A percentile compares a stretch with the other conserved stretches of the same genome.
Conservation (phyloP, 2,329 filamentous ascomycete genomes). For the Ophiostoma sp. region DNA sequence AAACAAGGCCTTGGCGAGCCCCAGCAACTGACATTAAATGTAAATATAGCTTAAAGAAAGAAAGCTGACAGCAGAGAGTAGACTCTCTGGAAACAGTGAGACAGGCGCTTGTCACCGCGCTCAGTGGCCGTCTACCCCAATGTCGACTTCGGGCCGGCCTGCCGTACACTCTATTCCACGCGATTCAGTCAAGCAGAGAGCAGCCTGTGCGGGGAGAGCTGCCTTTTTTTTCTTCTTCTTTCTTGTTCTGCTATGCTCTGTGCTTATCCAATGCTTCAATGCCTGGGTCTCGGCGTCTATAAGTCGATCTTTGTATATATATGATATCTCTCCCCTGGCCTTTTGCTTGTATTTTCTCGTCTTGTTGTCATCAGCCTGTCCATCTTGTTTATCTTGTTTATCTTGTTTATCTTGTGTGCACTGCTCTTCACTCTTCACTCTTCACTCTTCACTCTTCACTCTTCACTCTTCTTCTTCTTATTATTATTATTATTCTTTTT, state of each 20-base stretch:
- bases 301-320: background rate
- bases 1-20: slow-evolving; percentile 1
- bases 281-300: background rate
- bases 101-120: background rate
- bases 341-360: background rate
- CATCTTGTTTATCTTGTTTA: background rate
- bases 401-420: background rate
- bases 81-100: background rate
- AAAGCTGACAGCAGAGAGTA: too few species aligned
- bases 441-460: background rate
- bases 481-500: background rate
- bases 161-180: background rate
- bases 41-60: background rate
- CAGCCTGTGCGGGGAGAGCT: background rate
- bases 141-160: background rate
- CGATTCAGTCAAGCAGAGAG: background rate
- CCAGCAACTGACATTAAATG: background rate
- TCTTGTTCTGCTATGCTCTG: background rate
- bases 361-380: background rate
- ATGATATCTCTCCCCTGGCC: slow-evolving; percentile 5
- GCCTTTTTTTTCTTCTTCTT: background rate
- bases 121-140: slow-evolving; percentile 1
- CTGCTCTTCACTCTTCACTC: background rate
- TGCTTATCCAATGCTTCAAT: background rate
- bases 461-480: background rate